These are phyloP conservation scores for Blastobotrys parvus DNA, from an alignment of 805 yeast genomes.

Conservation along the genomic window DNA sequence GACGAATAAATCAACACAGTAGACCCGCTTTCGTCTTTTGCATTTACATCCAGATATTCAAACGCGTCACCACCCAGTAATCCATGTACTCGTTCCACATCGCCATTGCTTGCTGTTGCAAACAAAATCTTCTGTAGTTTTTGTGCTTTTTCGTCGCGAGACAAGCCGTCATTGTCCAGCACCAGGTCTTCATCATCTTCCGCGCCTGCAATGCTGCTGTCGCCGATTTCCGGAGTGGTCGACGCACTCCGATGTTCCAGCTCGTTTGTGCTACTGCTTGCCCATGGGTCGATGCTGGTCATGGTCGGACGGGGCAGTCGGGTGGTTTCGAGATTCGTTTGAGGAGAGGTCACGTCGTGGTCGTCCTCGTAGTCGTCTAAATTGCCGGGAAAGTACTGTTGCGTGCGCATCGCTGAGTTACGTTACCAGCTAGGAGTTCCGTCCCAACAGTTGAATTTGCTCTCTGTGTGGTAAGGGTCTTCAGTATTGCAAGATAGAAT, in stretches of 20 bases:
- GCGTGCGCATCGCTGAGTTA: background rate
- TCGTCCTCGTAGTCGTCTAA: background rate
- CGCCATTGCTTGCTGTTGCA: constrained; percentile 31
- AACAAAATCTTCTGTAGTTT: constrained; percentile 25
- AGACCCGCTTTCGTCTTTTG: constrained; percentile 30
- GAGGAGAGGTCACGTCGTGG: too few relatives aligned
- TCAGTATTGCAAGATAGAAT: too few relatives aligned
- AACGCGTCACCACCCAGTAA: constrained; percentile 22
- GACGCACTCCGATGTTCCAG: too few relatives aligned
- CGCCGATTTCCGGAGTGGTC: background rate
- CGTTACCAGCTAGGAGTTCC: too few relatives aligned
- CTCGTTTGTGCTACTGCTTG: background rate
- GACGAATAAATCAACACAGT: constrained; percentile 33
- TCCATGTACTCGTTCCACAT: constrained; percentile 21
- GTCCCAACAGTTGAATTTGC: too few relatives aligned
- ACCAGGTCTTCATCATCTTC: constrained; percentile 19
- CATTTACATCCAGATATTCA: constrained; percentile 25
- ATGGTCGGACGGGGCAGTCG: background rate
- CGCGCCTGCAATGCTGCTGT: background rate
- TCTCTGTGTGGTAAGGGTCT: too few relatives aligned
- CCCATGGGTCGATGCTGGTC: background rate
- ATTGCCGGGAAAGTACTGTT: background rate
- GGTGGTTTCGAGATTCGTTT: background rate
- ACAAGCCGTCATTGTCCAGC: constrained; percentile 13
- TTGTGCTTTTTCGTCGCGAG: constrained; percentile 13